Conservation (phyloP, 495 filamentous ascomycete genomes). For the Chlorociboria aeruginascens region DNA sequence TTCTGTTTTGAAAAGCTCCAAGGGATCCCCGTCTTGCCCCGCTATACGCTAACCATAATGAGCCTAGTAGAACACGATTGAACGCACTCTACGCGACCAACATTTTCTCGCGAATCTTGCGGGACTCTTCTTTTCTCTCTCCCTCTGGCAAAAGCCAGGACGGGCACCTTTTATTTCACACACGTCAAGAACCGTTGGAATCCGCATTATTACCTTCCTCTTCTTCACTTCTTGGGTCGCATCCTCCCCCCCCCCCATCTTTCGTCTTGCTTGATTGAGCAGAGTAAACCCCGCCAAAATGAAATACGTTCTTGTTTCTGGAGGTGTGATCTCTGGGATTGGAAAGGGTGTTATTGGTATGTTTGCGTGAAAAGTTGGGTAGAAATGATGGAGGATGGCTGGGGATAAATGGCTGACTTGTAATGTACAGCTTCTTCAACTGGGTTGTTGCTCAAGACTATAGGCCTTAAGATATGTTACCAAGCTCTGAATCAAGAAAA, state of each 20-base stretch:
- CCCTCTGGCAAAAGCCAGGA: constrained; percentile 19
- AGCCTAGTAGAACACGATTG: too few relatives aligned
- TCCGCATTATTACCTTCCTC: too few relatives aligned
- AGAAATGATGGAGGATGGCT: constrained; percentile 16
- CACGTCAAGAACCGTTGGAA: too few relatives aligned
- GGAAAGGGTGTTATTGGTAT: constrained; percentile 75
- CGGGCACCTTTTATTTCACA: constrained; percentile 9
- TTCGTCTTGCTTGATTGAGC: too few relatives aligned
- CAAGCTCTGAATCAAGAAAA: too few relatives aligned
- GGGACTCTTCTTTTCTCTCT: constrained; percentile 13
- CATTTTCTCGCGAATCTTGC: not conserved
- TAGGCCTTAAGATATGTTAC: too few relatives aligned
- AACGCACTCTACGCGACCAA: too few relatives aligned
- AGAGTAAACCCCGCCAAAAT: constrained; percentile 32
- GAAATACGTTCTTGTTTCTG: constrained; percentile 78
- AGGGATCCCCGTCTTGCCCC: too few relatives aligned
- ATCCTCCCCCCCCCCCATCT: too few relatives aligned
- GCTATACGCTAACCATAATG: too few relatives aligned
- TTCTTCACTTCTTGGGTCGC: too few relatives aligned
- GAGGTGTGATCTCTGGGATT: constrained; percentile 72
- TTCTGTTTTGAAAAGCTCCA: too few relatives aligned
- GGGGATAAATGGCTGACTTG: not conserved
- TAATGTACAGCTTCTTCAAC: constrained; percentile 43
- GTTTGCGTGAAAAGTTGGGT: constrained; percentile 12
- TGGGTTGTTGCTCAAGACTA: constrained; percentile 75